These are phyloP conservation scores for Mucor plumbeus DNA, from an alignment of 371 early-diverging fungal genomes.

Conservation along the genomic window DNA sequence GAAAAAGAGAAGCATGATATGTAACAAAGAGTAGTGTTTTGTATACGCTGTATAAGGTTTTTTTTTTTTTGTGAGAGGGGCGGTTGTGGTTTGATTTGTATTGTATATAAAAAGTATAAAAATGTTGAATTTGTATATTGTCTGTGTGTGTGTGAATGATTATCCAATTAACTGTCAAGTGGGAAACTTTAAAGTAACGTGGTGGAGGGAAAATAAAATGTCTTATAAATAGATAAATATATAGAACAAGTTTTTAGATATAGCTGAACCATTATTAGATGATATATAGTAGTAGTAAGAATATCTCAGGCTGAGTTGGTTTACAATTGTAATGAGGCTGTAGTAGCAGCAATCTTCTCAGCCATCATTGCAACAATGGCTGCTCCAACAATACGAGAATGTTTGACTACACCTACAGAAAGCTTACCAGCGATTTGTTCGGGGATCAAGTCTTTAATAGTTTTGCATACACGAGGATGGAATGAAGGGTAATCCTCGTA, in stretches of 20 bases:
- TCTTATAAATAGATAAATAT: not conserved
- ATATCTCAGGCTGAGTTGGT: not conserved
- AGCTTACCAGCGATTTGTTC: conserved; percentile 75
- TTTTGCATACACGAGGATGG: conserved; percentile 75
- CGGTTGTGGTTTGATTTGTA: not conserved
- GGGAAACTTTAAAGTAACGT: not conserved
- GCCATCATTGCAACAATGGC: conserved; percentile 86
- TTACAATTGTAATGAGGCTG: conserved; percentile 9
- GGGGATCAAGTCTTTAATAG: conserved; percentile 76
- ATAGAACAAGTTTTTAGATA: not conserved
- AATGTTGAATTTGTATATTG: not conserved
- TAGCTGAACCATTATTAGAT: not conserved
- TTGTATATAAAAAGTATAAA: too few species aligned
- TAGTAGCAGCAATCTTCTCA: conserved; percentile 42
- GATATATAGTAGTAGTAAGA: not conserved
- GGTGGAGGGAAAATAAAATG: not conserved
- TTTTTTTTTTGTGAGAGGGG: not conserved
- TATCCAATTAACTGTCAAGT: not conserved
- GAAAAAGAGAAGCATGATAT: too few species aligned
- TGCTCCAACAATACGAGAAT: conserved; percentile 84
- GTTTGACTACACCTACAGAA: conserved; percentile 66
- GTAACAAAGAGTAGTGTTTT: too few species aligned
- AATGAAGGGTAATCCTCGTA: conserved; percentile 89
- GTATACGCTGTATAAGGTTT: too few species aligned
- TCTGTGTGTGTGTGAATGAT: not conserved